phyloP scores from a whole-genome alignment of 768 basidiomycete species.

The Russula lepida region DNA sequence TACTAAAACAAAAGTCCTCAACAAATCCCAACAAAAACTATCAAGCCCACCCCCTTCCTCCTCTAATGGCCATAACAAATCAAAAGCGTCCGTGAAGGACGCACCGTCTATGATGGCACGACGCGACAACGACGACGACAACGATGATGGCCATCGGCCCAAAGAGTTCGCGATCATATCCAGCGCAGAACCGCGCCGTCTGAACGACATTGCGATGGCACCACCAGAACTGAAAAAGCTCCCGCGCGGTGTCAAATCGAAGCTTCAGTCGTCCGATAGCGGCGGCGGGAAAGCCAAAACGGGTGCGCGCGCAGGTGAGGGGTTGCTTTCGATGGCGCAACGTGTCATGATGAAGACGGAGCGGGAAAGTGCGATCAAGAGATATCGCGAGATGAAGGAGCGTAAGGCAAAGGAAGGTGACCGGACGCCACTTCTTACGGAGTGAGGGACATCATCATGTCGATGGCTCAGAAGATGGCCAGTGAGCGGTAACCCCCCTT shows the following conservation, averaged over 20 bases:
- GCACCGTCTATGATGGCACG: neutral
- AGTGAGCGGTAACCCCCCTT: too few relatives aligned
- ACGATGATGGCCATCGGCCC: slow-evolving; percentile 15
- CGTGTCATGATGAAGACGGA: slow-evolving; percentile 70
- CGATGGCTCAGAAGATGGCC: neutral
- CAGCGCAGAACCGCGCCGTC: slow-evolving; percentile 50
- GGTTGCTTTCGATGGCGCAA: slow-evolving; percentile 65
- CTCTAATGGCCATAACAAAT: neutral
- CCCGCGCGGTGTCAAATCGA: slow-evolving; percentile 38
- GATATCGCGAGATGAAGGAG: slow-evolving; percentile 64
- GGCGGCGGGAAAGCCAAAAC: slow-evolving; percentile 6
- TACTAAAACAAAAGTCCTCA: slow-evolving; percentile 17
- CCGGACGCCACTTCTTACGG: neutral
- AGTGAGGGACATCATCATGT: neutral
- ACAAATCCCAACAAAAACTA: neutral
- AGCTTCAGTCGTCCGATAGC: neutral
- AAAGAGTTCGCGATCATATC: slow-evolving; percentile 44
- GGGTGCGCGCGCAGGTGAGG: slow-evolving; percentile 18
- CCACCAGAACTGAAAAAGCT: slow-evolving; percentile 55
- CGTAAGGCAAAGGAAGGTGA: slow-evolving; percentile 25
- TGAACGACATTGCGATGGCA: slow-evolving; percentile 64
- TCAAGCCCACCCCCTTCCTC: slow-evolving; percentile 4
- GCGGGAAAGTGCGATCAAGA: slow-evolving; percentile 55
- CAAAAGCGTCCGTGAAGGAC: neutral
- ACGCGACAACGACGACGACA: neutral